phyloP scores from a whole-genome alignment of 1,139 yeast genomes.

The Nadsonia commutata region DNA sequence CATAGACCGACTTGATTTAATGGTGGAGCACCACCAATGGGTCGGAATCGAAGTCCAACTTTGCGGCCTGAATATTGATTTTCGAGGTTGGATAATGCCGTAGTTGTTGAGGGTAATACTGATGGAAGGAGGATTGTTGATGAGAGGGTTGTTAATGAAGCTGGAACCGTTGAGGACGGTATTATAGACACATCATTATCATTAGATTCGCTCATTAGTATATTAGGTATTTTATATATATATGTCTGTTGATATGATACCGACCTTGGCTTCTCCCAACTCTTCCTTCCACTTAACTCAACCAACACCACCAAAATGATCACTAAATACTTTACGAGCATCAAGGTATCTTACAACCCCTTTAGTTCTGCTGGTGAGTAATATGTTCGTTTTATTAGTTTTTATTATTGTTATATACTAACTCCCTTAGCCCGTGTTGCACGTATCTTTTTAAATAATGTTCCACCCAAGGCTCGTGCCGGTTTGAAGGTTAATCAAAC shows the following conservation, averaged over 20 bases:
- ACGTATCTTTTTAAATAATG: slow-evolving; percentile 60
- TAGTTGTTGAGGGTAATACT: too few relatives aligned
- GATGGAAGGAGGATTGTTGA: too few relatives aligned
- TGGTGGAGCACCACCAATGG: slow-evolving; percentile 27
- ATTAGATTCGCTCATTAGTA: too few relatives aligned
- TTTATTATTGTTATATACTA: neutral
- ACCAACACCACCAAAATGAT: slow-evolving; percentile 49
- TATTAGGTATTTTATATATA: too few relatives aligned
- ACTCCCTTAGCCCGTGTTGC: slow-evolving; percentile 54
- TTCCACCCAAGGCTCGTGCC: slow-evolving; percentile 40
- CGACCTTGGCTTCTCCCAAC: too few relatives aligned
- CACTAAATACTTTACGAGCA: slow-evolving; percentile 69
- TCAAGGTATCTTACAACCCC: slow-evolving; percentile 64
- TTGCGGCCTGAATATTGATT: too few relatives aligned
- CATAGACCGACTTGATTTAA: slow-evolving; percentile 20
- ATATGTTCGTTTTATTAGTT: neutral
- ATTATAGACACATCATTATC: too few relatives aligned
- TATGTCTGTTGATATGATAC: too few relatives aligned
- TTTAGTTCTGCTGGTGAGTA: slow-evolving; percentile 50
- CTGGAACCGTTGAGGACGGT: too few relatives aligned
- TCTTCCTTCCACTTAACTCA: too few relatives aligned
- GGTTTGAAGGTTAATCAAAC: slow-evolving; percentile 18
- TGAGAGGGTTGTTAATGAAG: too few relatives aligned
- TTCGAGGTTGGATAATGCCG: too few relatives aligned
- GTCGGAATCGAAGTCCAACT: slow-evolving; percentile 18